phyloP scores from a whole-genome alignment of 2,329 filamentous ascomycete genomes.

The Fusarium sp. region DNA sequence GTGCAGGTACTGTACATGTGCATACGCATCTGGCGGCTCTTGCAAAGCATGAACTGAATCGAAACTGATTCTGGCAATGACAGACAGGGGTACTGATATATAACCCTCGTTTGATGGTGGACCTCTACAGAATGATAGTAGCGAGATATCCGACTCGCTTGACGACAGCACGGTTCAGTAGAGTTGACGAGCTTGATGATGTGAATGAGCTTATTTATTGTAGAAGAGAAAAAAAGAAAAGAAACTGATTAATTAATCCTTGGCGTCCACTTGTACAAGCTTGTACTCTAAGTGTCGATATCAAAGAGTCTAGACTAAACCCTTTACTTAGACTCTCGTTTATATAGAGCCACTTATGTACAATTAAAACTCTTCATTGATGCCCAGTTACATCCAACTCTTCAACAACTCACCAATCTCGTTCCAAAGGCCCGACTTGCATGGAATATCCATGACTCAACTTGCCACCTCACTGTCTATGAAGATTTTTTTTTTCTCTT shows the following conservation, averaged over 20 bases:
- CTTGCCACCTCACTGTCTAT: conserved; percentile 11
- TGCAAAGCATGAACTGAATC: conserved; percentile 2
- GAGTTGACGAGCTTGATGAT: conserved; percentile 22
- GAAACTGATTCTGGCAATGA: background rate
- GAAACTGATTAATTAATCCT: background rate
- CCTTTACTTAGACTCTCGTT: background rate
- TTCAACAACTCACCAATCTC: background rate
- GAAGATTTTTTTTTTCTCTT: conserved; percentile 1
- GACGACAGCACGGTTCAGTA: conserved; percentile 27
- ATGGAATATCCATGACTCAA: conserved; percentile 17
- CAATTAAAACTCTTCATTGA: conserved; percentile 18
- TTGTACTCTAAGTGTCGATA: background rate
- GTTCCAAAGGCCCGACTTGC: conserved; percentile 12
- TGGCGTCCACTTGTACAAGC: conserved; percentile 9
- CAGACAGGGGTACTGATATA: conserved; percentile 5
- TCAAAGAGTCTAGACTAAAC: background rate
- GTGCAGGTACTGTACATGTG: background rate
- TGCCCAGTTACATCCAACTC: conserved; percentile 10
- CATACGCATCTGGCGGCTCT: conserved; percentile 29
- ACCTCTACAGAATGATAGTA: background rate
- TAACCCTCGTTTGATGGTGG: conserved; percentile 7
- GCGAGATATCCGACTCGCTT: conserved; percentile 32
- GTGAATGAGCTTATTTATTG: conserved; percentile 17
- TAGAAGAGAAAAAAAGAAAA: conserved; percentile 1
- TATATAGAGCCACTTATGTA: conserved; percentile 14